Conservation (phyloP, 495 filamentous ascomycete species). For the Trypethelium eluteriae region DNA sequence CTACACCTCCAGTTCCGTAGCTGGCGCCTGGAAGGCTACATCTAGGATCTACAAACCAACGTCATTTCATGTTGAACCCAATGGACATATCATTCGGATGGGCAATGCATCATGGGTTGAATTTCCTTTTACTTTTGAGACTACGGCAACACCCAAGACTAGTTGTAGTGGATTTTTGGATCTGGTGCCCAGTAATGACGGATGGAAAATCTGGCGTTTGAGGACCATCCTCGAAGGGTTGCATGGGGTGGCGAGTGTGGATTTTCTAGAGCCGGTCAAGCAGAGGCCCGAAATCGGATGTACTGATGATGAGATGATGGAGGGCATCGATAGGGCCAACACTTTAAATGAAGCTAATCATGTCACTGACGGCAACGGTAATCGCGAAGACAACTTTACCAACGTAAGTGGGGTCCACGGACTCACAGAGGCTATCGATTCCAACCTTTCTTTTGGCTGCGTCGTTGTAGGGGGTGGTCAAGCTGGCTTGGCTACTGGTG, state of each 20-base stretch:
- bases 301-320: neutral
- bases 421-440: neutral
- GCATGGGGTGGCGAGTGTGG: constrained; percentile 19
- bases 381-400: neutral
- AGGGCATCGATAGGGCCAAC: neutral
- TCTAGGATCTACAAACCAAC: neutral
- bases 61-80: neutral
- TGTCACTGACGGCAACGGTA: neutral
- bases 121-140: constrained; percentile 14
- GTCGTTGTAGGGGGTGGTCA: constrained; percentile 34
- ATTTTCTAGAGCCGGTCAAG: constrained; percentile 13
- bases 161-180: constrained; percentile 12
- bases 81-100: neutral
- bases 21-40: neutral
- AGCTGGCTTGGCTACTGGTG: constrained; percentile 33
- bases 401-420: neutral
- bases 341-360: neutral
- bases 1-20: constrained; percentile 10
- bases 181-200: constrained; percentile 12
- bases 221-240: constrained; percentile 23
- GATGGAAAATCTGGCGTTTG: constrained; percentile 25
- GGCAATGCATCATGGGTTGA: constrained; percentile 12
- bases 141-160: neutral
- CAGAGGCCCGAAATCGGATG: neutral
- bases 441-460: constrained; percentile 22